phyloP scores from a whole-genome alignment of 2,329 filamentous ascomycete genomes.

The Trichoderma cornu-damae region DNA sequence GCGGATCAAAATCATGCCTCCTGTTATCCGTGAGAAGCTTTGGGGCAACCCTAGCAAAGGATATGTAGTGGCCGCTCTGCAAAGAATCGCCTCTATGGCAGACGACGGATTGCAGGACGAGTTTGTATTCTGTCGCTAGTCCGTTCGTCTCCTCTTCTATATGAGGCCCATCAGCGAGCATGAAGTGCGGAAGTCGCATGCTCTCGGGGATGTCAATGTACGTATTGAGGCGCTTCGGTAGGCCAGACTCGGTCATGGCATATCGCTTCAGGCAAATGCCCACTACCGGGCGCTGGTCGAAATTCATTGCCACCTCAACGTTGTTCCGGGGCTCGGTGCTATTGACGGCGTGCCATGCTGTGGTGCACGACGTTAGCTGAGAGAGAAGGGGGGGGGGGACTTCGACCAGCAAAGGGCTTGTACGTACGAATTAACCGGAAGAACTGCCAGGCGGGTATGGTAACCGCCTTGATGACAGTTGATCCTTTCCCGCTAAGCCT shows the following conservation, averaged over 20 bases:
- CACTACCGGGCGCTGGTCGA: constrained; percentile 77
- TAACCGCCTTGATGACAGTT: constrained; percentile 68
- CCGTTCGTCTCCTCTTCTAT: constrained; percentile 53
- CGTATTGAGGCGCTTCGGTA: constrained; percentile 68
- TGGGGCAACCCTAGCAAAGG: constrained; percentile 71
- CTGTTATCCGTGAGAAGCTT: constrained; percentile 57
- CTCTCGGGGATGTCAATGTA: constrained; percentile 82
- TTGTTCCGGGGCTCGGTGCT: constrained; percentile 56
- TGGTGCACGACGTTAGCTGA: constrained; percentile 31
- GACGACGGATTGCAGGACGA: constrained; percentile 84
- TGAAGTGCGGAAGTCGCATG: constrained; percentile 83
- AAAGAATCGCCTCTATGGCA: constrained; percentile 85
- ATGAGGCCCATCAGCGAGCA: constrained; percentile 67
- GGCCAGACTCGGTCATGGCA: constrained; percentile 60
- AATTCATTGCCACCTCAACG: constrained; percentile 81
- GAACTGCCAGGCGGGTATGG: constrained; percentile 97
- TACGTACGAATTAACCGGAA: constrained; percentile 83
- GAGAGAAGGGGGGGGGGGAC: too few relatives aligned
- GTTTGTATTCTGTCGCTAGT: constrained; percentile 84
- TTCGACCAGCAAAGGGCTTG: constrained; percentile 7
- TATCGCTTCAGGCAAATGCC: constrained; percentile 94
- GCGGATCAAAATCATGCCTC: constrained; percentile 50
- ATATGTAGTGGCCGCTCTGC: constrained; percentile 86
- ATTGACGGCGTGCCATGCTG: constrained; percentile 75
- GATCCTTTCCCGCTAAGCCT: constrained; percentile 43